Conservation (phyloP, 192 early-diverging fungal genomes). For the Entomortierella lignicola region DNA sequence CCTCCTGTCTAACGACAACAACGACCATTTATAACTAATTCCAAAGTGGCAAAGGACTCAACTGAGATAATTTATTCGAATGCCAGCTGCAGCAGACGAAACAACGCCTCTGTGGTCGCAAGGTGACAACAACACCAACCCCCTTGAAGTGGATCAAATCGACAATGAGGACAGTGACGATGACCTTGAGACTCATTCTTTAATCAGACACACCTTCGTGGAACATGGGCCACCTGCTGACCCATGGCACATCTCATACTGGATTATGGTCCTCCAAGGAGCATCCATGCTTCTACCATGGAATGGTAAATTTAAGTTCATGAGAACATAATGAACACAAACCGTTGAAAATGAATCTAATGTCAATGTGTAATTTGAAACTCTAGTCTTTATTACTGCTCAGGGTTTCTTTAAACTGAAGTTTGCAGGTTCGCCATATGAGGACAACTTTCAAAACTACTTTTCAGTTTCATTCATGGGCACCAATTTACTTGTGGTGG, state of each 20-base stretch:
- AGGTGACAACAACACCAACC: slow-evolving; percentile 21
- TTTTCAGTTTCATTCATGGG: slow-evolving; percentile 76
- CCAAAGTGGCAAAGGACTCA: too few relatives aligned
- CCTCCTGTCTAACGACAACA: too few relatives aligned
- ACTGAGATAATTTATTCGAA: not conserved
- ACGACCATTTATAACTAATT: too few relatives aligned
- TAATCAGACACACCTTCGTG: slow-evolving; percentile 13
- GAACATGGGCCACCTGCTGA: slow-evolving; percentile 58
- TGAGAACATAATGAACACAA: too few relatives aligned
- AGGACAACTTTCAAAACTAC: slow-evolving; percentile 80
- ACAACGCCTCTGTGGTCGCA: slow-evolving; percentile 34
- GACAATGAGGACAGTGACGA: slow-evolving; percentile 7
- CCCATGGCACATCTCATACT: slow-evolving; percentile 62
- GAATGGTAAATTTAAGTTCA: slow-evolving; percentile 81
- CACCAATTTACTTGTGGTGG: slow-evolving; percentile 67
- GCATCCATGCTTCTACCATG: slow-evolving; percentile 81
- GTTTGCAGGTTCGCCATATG: slow-evolving; percentile 69
- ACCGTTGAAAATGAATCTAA: too few relatives aligned
- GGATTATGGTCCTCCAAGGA: slow-evolving; percentile 80
- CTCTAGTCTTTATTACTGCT: slow-evolving; percentile 78
- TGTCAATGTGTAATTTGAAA: too few relatives aligned
- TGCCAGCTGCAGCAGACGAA: slow-evolving; percentile 34
- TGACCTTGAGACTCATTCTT: not conserved
- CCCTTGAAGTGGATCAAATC: slow-evolving; percentile 3
- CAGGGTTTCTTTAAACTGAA: slow-evolving; percentile 75